Base-by-base conservation (phyloP, 1,139 yeast species). In the Pichia sp. region DNA sequence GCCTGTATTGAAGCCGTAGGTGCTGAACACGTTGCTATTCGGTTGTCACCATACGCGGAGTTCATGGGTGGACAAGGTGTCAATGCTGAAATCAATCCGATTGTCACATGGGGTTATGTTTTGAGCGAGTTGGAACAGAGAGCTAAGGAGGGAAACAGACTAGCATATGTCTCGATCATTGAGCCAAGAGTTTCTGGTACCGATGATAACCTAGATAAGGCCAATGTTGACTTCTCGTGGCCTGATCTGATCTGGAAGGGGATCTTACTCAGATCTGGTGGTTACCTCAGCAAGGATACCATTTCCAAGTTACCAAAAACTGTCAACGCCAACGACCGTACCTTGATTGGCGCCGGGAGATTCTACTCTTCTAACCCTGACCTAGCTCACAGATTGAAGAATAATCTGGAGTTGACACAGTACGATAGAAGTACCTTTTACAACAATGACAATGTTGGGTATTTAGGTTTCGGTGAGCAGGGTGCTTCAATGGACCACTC, bases 31-130 rank as follows among this genome's bases (percentile, higher is more conserved):
- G 70, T 80, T 25, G 86, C 79, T 26, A 66, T 83, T 52, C 74
- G 90, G 66, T 60, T 85, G 13, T 81, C 88, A 7, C 91, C 91
- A 43, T 82, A 77, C 72, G 74, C 75, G 18, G 60, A 60, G 6
- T 69, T 72, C 61, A 75, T 72, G 62, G 76, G 73, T 30, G 70
- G 71, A 62, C 59, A 41, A 39, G 69, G 69, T 34, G 69, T 59
- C 28, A 63, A 72, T 13, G 69, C 69, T 31, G 66, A 62, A 19
- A 66, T 69, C 28, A 71, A 71, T 43, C 75, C 78, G 16, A 65
- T 71, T 31, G 71, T 68, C 19, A 66, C 67, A 7, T 70, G 68
- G 53, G 68, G 70, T 16, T 74, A 74, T 56, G 55, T 75, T 21
- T 58, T 72, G n/a, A 56, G 63, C 44, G 71, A 75, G 55, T 62